A percentile compares a stretch with the other conserved stretches of the same genome.
Evolutionary conservation across 1,284 basidiomycete genomes (phyloP).

Genomic region (Calocybe gambosa): DNA sequence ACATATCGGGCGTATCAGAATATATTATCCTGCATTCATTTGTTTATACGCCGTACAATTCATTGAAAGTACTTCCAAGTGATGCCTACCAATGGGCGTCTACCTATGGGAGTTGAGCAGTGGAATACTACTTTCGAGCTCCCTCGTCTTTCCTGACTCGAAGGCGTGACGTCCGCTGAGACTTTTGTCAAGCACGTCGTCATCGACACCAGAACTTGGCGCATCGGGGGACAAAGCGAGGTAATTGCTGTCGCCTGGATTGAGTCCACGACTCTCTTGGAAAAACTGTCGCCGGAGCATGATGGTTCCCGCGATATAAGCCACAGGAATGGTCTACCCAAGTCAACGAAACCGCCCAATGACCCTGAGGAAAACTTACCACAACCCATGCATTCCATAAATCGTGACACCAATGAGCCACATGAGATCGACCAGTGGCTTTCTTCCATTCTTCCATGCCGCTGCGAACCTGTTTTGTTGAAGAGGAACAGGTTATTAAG

Average conservation of each 20-base stretch:
- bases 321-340: slow-evolving; percentile 33
- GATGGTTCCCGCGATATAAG: slow-evolving; percentile 39
- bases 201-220: slow-evolving; percentile 2
- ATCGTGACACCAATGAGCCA: slow-evolving; percentile 30
- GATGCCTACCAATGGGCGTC: too few species aligned
- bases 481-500: slow-evolving; percentile 4
- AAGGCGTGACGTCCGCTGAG: slow-evolving; percentile 1
- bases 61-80: too few species aligned
- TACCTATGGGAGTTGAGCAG: slow-evolving; percentile 3
- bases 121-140: slow-evolving; percentile 10
- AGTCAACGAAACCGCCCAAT: background rate
- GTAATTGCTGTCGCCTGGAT: slow-evolving; percentile 22
- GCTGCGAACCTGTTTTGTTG: slow-evolving; percentile 24
- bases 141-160: slow-evolving; percentile 4
- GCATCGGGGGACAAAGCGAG: slow-evolving; percentile 21
- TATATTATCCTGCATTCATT: too few species aligned
- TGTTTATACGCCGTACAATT: too few species aligned
- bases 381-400: slow-evolving; percentile 38
- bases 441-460: slow-evolving; percentile 39
- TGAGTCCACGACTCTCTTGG: slow-evolving; percentile 32
- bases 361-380: slow-evolving; percentile 20
- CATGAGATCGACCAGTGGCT: slow-evolving; percentile 28
- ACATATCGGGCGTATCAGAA: too few species aligned
- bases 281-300: slow-evolving; percentile 44
- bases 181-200: slow-evolving; percentile 9